These are phyloP conservation scores for Asparagopsis taxiformis DNA, from an alignment of 31 red algal species.

Conservation along the genomic window DNA sequence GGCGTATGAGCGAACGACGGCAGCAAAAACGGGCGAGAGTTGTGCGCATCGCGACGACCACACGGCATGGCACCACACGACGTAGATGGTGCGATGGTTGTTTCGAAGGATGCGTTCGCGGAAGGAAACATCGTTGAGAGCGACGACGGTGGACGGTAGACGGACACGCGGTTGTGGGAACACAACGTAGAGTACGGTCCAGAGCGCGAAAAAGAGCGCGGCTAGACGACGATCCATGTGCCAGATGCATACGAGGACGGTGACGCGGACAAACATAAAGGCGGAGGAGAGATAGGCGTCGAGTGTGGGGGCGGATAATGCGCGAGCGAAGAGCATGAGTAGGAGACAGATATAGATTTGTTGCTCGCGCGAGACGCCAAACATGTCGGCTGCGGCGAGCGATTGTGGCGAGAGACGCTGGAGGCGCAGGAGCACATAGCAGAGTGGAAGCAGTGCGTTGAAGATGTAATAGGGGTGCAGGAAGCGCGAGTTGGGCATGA, in stretches of 20 bases:
- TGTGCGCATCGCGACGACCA: slow-evolving; percentile 77
- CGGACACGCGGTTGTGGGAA: slow-evolving; percentile 58
- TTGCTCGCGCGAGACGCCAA: slow-evolving; percentile 62
- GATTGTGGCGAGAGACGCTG: slow-evolving; percentile 41
- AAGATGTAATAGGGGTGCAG: slow-evolving; percentile 72
- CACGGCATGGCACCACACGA: slow-evolving; percentile 69
- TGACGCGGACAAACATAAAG: slow-evolving; percentile 57
- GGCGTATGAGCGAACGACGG: slow-evolving; percentile 30
- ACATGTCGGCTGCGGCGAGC: slow-evolving; percentile 42
- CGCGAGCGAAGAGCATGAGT: slow-evolving; percentile 58
- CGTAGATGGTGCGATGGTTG: slow-evolving; percentile 48
- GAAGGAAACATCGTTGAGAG: slow-evolving; percentile 59
- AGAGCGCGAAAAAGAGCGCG: slow-evolving; percentile 45
- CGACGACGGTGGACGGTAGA: slow-evolving; percentile 35
- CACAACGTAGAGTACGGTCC: slow-evolving; percentile 42
- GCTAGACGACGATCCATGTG: slow-evolving; percentile 35
- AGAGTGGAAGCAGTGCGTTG: slow-evolving; percentile 37
- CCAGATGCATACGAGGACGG: slow-evolving; percentile 54
- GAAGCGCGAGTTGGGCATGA: slow-evolving; percentile 48
- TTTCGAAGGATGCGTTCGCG: slow-evolving; percentile 41
- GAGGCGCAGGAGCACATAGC: slow-evolving; percentile 48
- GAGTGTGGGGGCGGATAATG: slow-evolving; percentile 63
- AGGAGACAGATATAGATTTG: slow-evolving; percentile 66
- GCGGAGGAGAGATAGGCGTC: slow-evolving; percentile 71
- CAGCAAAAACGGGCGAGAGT: slow-evolving; percentile 61